These are phyloP conservation scores for Podila epigama DNA, from an alignment of 192 early-diverging fungal genomes.

Conservation along the genomic window DNA sequence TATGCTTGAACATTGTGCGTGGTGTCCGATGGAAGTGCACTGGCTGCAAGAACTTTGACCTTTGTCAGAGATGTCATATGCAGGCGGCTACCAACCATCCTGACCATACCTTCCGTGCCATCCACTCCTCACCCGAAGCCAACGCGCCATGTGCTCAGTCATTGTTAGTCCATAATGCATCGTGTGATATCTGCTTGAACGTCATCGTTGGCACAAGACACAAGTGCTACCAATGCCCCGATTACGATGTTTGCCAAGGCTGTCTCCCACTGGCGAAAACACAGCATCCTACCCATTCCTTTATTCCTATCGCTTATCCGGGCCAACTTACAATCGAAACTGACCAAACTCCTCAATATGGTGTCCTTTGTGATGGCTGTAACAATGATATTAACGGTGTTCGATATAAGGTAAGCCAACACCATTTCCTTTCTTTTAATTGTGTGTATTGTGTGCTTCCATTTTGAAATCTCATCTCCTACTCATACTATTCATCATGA, in stretches of 20 bases:
- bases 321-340: conserved; percentile 42
- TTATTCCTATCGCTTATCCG: conserved; percentile 47
- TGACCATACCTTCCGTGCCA: conserved; percentile 32
- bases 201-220: conserved; percentile 63
- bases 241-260: conserved; percentile 63
- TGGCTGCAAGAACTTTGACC: conserved; percentile 65
- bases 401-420: conserved; percentile 56
- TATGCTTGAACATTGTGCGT: conserved; percentile 57
- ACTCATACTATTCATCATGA: too few species aligned
- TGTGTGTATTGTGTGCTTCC: too few species aligned
- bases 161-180: conserved; percentile 9
- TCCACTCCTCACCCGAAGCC: conserved; percentile 1
- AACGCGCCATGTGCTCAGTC: neutral
- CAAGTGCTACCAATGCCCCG: conserved; percentile 63
- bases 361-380: conserved; percentile 58
- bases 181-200: conserved; percentile 68
- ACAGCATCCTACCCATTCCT: conserved; percentile 54
- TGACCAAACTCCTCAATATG: conserved; percentile 44
- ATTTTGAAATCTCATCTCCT: neutral
- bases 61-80: conserved; percentile 52
- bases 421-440: neutral
- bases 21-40: conserved; percentile 68
- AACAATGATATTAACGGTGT: conserved; percentile 53
- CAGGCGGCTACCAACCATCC: conserved; percentile 17
- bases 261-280: conserved; percentile 36